Percentiles rank a stretch among this genome's conserved stretches.
These are phyloP conservation scores for Lentinula raphanica DNA, from an alignment of 768 basidiomycete genomes.

Conservation along the genomic window DNA sequence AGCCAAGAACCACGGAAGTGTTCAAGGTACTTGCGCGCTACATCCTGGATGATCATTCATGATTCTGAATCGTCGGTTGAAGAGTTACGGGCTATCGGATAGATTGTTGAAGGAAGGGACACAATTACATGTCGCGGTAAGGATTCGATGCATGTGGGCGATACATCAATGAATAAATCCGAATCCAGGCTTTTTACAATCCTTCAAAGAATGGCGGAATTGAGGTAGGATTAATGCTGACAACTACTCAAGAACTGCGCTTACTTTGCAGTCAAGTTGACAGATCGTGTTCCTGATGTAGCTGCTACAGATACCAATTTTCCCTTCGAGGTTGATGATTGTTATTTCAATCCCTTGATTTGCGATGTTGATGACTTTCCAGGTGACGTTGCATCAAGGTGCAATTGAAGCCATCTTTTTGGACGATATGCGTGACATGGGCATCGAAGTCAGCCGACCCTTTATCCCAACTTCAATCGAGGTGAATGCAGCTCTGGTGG, in stretches of 20 bases:
- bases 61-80: not conserved
- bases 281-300: conserved; percentile 58
- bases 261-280: conserved; percentile 39
- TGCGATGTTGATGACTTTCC: too few relatives aligned
- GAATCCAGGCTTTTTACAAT: conserved; percentile 66
- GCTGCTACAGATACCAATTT: conserved; percentile 59
- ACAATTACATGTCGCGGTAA: conserved; percentile 65
- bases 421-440: conserved; percentile 45
- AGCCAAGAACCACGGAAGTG: conserved; percentile 50
- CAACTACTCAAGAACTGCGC: not conserved
- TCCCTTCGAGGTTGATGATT: conserved; percentile 76
- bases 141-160: conserved; percentile 20
- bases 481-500: conserved; percentile 31
- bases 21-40: conserved; percentile 35
- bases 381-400: conserved; percentile 62
- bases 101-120: conserved; percentile 57
- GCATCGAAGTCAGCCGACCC: conserved; percentile 47
- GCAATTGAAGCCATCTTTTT: conserved; percentile 56
- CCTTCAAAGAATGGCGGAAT: conserved; percentile 57
- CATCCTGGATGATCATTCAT: not conserved
- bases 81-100: conserved; percentile 78
- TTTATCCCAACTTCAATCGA: conserved; percentile 44
- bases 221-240: conserved; percentile 34
- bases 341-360: too few relatives aligned
- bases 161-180: not conserved